Percentiles rank a stretch among this genome's conserved stretches.
phyloP scores from a whole-genome alignment of 345 rosid genomes.

The Eucalyptus viminalis region DNA sequence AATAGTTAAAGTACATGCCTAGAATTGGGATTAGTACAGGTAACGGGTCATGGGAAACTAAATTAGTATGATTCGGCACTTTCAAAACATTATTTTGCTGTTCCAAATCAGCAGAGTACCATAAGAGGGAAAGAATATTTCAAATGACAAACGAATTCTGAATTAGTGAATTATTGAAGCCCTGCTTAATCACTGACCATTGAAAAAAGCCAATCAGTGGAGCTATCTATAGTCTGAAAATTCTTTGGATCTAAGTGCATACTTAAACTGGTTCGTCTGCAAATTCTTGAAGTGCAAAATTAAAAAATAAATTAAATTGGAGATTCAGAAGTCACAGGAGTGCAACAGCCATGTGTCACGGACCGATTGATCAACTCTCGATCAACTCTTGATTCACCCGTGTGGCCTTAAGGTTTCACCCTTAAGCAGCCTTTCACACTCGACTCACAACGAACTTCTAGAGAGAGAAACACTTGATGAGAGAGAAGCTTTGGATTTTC shows the following conservation, averaged over 20 bases:
- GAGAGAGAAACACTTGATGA: too few species aligned
- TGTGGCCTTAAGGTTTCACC: too few species aligned
- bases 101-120: not conserved
- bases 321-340: not conserved
- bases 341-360: not conserved
- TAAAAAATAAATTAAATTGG: not conserved
- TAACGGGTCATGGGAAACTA: not conserved
- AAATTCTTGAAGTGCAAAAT: not conserved
- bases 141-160: not conserved
- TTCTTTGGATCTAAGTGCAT: too few species aligned
- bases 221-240: not conserved
- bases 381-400: too few species aligned
- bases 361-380: too few species aligned
- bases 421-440: too few species aligned
- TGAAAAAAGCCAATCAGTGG: not conserved
- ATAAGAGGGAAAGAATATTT: not conserved
- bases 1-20: not conserved
- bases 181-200: not conserved
- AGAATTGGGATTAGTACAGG: not conserved
- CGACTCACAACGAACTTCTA: too few species aligned
- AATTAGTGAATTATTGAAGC: not conserved
- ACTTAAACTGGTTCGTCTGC: not conserved
- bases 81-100: not conserved
- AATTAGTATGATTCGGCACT: not conserved
- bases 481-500: too few species aligned